A percentile compares a stretch with the other conserved stretches of the same genome.
Evolutionary conservation across 139 green algal genomes (phyloP).

Genomic region (Volvox africanus): DNA sequence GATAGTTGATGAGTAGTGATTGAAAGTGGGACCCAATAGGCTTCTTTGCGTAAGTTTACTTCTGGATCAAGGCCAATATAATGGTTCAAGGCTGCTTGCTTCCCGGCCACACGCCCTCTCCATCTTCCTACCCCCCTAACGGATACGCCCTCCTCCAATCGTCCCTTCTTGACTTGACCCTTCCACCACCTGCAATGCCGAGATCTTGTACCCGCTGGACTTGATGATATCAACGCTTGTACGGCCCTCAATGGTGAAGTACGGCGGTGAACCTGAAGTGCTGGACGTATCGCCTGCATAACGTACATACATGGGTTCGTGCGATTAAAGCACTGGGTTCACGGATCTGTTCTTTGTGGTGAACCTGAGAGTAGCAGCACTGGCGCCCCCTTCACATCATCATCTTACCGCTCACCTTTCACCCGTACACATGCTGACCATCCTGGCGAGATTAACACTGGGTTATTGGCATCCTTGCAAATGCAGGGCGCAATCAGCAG

Average conservation of each 20-base stretch:
- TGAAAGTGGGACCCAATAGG: too few relatives aligned
- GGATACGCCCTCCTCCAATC: neutral
- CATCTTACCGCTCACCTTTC: neutral
- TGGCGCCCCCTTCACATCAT: too few relatives aligned
- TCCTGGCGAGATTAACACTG: neutral
- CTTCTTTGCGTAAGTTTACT: too few relatives aligned
- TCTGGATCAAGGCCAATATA: too few relatives aligned
- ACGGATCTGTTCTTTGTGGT: too few relatives aligned
- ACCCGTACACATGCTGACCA: neutral
- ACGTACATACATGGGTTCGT: too few relatives aligned
- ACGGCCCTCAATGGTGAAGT: constrained; percentile 88
- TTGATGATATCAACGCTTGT: constrained; percentile 97
- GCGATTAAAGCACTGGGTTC: too few relatives aligned
- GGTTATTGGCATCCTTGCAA: too few relatives aligned
- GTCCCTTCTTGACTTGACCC: neutral
- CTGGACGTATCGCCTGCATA: constrained; percentile 61
- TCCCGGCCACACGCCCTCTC: neutral
- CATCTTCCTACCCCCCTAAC: neutral
- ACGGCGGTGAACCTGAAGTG: constrained; percentile 64
- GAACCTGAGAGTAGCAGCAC: too few relatives aligned
- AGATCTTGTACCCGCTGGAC: constrained; percentile 93
- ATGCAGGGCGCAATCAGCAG: too few relatives aligned
- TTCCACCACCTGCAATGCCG: constrained; percentile 57
- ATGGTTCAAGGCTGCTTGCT: too few relatives aligned
- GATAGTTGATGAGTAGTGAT: too few relatives aligned